phyloP scores from a whole-genome alignment of 805 yeast species.

The Starmerella bombi region DNA sequence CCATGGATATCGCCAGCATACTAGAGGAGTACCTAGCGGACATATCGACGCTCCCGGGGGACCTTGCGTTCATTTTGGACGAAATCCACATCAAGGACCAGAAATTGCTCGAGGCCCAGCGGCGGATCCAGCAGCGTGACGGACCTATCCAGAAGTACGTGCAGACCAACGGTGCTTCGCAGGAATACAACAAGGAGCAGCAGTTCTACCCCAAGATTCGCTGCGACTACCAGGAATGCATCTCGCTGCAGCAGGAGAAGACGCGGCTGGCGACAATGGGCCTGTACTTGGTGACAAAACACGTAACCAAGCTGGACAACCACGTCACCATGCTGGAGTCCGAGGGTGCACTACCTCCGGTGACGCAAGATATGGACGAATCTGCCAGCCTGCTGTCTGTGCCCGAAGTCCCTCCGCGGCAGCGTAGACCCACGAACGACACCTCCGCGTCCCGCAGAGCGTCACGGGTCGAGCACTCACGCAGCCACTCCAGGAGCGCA shows the following conservation, averaged over 20 bases:
- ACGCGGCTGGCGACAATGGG: conserved; percentile 72
- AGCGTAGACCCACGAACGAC: conserved; percentile 5
- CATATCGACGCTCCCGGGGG: conserved; percentile 74
- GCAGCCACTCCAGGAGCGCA: background rate
- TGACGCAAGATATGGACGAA: conserved; percentile 14
- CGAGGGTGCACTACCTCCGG: conserved; percentile 62
- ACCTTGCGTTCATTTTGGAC: conserved; percentile 62
- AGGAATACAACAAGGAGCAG: conserved; percentile 70
- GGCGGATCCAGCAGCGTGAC: conserved; percentile 57
- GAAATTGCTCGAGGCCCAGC: conserved; percentile 50
- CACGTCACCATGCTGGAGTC: conserved; percentile 60
- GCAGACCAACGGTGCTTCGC: conserved; percentile 65
- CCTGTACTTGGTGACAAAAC: conserved; percentile 60
- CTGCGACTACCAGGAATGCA: conserved; percentile 50
- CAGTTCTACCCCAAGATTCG: conserved; percentile 50
- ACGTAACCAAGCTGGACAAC: conserved; percentile 55
- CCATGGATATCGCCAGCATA: conserved; percentile 83
- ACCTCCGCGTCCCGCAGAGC: conserved; percentile 3
- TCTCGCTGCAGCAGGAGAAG: conserved; percentile 62
- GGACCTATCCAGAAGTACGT: conserved; percentile 71
- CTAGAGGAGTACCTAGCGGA: conserved; percentile 51
- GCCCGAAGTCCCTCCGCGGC: conserved; percentile 10
- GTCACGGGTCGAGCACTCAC: conserved; percentile 3
- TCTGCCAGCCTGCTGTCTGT: conserved; percentile 5
- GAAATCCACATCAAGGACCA: conserved; percentile 64